These are phyloP conservation scores for Helianthus annuus DNA, from an alignment of 129 eudicot species.

Conservation along the genomic window DNA sequence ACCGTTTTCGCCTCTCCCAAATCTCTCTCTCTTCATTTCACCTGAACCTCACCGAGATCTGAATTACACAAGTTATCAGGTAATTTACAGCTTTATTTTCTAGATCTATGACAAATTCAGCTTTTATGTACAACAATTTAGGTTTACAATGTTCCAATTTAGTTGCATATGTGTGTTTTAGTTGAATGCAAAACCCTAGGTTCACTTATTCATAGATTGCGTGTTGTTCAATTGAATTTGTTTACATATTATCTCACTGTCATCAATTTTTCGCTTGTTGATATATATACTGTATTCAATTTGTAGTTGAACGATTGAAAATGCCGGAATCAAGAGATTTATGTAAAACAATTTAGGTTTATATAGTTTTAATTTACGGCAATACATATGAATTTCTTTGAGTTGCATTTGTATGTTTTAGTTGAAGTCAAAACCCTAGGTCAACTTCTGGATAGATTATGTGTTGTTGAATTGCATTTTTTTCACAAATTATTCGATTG, in stretches of 20 bases:
- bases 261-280: no score
- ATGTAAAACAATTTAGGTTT: background rate
- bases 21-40: slow-evolving; percentile 23
- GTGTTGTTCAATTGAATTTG: no score
- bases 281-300: no score
- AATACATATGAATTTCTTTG: background rate
- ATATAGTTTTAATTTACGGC: background rate
- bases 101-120: background rate
- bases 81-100: background rate
- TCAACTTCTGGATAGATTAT: background rate
- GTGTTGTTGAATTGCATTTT: background rate
- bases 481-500: background rate
- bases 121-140: no score
- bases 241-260: no score
- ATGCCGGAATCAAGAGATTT: background rate
- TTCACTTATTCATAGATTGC: no score
- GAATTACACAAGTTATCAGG: slow-evolving; percentile 17
- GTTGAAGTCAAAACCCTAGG: background rate
- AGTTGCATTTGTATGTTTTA: background rate
- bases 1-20: slow-evolving; percentile 28
- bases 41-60: slow-evolving; percentile 11
- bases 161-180: no score
- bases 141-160: no score
- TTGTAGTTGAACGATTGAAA: no score
- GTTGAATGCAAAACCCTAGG: no score